Base-by-base conservation (phyloP, 1,284 basidiomycete species). In the Cryptococcus amylolentus region DNA sequence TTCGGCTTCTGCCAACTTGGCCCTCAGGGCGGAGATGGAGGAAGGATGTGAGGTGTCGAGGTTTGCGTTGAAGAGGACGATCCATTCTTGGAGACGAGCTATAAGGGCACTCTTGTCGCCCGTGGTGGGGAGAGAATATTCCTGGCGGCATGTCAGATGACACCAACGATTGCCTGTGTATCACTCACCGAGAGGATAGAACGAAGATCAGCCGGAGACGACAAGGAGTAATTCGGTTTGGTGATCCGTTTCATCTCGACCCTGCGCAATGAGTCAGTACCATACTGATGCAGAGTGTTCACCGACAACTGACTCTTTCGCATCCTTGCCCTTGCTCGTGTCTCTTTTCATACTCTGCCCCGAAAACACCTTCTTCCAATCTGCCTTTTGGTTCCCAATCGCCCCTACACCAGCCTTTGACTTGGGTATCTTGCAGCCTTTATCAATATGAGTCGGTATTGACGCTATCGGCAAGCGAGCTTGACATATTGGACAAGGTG, bases 171-270 rank as follows among this genome's bases (percentile, higher is more conserved):
- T 23, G 18, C 8, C 20, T 18, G 13, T 39, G 10, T 31, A 26
- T 4, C 12, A 56, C 72, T 54, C 39, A 75, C 72, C 0, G 58
- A 42, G 2, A 74, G 61, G 16, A 74, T 47, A 0, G 50, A 56
- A 20, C 69, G 61, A 5, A 77, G 60, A 7, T 77, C 76, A n/a
- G 63, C 60, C 1, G 68, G 67, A 3, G 58, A 60, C 1, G 69
- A 63, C 5, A 77, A 61, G n/a, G 64, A 49, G 54, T 75, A 77
- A 59, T 77, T 77, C 8, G 76, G 76, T 54, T 77, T 77, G 4
- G 63, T 65, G 43, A 77, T 74, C 27, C 69, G 67, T 45, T 72
- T 72, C 63, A 70, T 61, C 37, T 66, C 63, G 9, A 64, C 53
- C 20, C 66, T 72, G 53, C 39, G 1, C 49, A 5, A 48, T 28